Base-by-base conservation (phyloP, 2,329 filamentous ascomycete species). In the Colletotrichum theobromicola region DNA sequence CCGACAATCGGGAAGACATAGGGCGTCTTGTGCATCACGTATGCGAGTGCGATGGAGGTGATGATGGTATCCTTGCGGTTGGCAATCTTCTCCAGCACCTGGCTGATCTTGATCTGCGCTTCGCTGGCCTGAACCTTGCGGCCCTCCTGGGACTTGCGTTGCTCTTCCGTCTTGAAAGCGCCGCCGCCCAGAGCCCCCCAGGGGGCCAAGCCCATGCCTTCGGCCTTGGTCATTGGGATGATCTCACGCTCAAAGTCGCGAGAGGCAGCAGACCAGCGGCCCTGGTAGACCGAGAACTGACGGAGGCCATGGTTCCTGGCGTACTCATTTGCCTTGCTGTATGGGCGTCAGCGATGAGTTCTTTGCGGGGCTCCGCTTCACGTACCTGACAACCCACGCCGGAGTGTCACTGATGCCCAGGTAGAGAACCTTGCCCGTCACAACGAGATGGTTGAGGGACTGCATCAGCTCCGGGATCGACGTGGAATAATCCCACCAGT, bases 1-100 rank as follows among this genome's bases (percentile, higher is more conserved):
- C 94, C 93, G 6, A 95, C 86, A 53, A 95, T 91, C 2, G 94
- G 94, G 79, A 94, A 94, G 15, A 95, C 92, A 78, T 94, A 91
- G 0, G 93, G 90, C 1, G 92, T 86, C 84, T 95, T 95, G 77
- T 91, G 88, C 87, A 94, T 89, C 16, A 95, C 91, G 79, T 95
- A 95, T 3, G 94, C 93, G 28, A 95, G 83, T 10, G 94, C 93
- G 71, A 89, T 81, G 75, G 85, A 87, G 18, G 86, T 88, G 76
- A 88, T 83, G 67, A 81, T 77, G 4, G 85, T 86, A 75, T 82
- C 81, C 77, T 87, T 87, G 74, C 84, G 83, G 28, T 78, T 77
- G 61, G 87, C 87, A 60, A 94, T 87, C 32, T 82, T 87, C 87
- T 88, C 86, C 37, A 89, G 82, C 15, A 82, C 84, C 66, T 82